Evolutionary conservation across 1,284 basidiomycete genomes (phyloP), one percentile per base, ranked within the genome.

Genomic region (Ceratobasidium papillatum): DNA sequence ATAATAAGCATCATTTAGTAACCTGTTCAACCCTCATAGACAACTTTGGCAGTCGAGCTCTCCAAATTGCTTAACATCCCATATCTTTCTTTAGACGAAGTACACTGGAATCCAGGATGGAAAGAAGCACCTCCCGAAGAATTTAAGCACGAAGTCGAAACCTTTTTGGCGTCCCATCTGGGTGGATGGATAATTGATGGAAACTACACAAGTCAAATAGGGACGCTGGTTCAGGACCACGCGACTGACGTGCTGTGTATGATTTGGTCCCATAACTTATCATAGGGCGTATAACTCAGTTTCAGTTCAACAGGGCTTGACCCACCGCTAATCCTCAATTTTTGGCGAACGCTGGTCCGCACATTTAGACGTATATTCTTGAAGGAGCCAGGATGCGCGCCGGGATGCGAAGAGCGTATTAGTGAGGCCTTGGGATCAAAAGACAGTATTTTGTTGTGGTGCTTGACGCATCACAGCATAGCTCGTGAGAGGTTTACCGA

Each of bases 201-300:
- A 5, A 61, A 71, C 43, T 71, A 71, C 49, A 3, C 25, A 38
- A 47, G 30, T 19, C 27, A 52, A 30, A 47, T 59, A 11, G 54
- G 68, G 4, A 38, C 68, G 9, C 17, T 71, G 9, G 43, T 47
- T 12, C 54, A 71, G 34, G 68, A 61, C 22, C 30, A n/a, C 1
- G 68, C 68, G 43, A 71, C 54, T 30, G 68, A 71, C n/a, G 68
- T 71, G 30, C 68, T 71, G 17, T 71, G 68, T 71, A 59, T 43
- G 68, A n/a, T 22, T 8, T 3, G 11, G 8, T 8, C 3, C 22
- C 1, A 2, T 17, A 9, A 2, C n/a, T 38, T 32, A 22, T 17
- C 8, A 14, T n/a, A 12, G 27, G 2, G 1, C 32, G 43, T n/a
- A 27, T 9, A 14, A 43, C 34, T 43, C 14, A 71, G 11, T 32